These are phyloP conservation scores for Chlorella sp. DNA, from an alignment of 139 green algal genomes.

Conservation along the genomic window DNA sequence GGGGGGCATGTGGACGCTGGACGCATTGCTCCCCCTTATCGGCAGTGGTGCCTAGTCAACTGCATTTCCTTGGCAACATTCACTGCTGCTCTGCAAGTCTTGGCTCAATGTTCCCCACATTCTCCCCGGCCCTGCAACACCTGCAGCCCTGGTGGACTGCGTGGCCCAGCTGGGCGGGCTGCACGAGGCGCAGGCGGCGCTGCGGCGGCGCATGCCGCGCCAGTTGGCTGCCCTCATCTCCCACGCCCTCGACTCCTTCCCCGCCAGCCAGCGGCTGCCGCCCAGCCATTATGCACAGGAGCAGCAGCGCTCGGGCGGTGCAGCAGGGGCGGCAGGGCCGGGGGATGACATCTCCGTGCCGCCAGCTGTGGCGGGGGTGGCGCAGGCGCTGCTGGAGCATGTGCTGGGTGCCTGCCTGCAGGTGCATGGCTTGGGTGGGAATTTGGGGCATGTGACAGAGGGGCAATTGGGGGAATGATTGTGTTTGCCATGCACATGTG, in stretches of 20 bases:
- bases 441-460: not conserved
- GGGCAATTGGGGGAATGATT: not conserved
- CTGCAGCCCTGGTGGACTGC: constrained; percentile 40
- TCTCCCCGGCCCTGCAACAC: too few relatives aligned
- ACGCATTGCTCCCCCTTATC: too few relatives aligned
- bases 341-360: not conserved
- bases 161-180: constrained; percentile 54
- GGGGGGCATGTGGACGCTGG: too few relatives aligned
- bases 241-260: constrained; percentile 31
- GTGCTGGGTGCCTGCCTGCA: constrained; percentile 59
- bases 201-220: constrained; percentile 42
- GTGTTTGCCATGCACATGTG: not conserved
- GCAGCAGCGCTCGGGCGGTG: not conserved
- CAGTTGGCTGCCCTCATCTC: constrained; percentile 34
- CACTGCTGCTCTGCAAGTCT: too few relatives aligned
- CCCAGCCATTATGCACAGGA: not conserved
- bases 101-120: too few relatives aligned
- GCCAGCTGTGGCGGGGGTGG: constrained; percentile 27
- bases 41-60: too few relatives aligned
- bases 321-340: not conserved
- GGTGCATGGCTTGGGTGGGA: constrained; percentile 7
- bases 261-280: not conserved
- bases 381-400: constrained; percentile 32
- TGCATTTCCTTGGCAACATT: too few relatives aligned
- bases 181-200: constrained; percentile 41